These are phyloP conservation scores for Alternaria longipes DNA, from an alignment of 2,329 filamentous ascomycete genomes.

Conservation along the genomic window DNA sequence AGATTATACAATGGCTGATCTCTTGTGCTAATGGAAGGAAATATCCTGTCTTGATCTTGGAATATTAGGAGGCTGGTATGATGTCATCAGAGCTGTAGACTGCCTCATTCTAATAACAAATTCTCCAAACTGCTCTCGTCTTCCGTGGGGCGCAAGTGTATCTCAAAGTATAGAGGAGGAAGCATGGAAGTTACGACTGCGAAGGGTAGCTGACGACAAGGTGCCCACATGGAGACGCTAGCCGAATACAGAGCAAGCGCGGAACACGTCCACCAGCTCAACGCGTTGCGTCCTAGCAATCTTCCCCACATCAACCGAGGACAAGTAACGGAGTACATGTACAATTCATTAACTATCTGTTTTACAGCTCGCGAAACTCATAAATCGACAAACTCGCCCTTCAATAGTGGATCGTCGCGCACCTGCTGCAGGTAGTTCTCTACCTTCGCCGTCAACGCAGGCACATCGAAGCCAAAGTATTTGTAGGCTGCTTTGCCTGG, in stretches of 20 bases:
- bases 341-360: accelerated
- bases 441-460: constrained; percentile 55
- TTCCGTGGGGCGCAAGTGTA: background rate
- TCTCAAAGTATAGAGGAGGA: background rate
- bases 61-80: background rate
- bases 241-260: too few relatives aligned
- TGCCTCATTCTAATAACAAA: background rate
- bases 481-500: constrained; percentile 65
- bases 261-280: background rate
- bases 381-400: constrained; percentile 45
- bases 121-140: background rate
- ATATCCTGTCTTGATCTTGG: background rate
- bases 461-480: constrained; percentile 59
- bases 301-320: background rate
- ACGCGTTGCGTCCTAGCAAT: background rate
- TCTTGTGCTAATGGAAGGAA: background rate
- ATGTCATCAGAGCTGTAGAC: background rate
- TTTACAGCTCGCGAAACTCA: constrained; percentile 12
- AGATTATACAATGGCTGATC: background rate
- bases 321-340: background rate
- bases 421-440: constrained; percentile 48
- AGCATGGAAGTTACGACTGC: background rate
- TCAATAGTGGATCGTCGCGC: constrained; percentile 47
- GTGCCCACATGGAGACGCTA: background rate
- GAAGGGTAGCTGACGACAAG: background rate